Base-by-base conservation (phyloP, 1,284 basidiomycete genomes). In the Papiliotrema flavescens region DNA sequence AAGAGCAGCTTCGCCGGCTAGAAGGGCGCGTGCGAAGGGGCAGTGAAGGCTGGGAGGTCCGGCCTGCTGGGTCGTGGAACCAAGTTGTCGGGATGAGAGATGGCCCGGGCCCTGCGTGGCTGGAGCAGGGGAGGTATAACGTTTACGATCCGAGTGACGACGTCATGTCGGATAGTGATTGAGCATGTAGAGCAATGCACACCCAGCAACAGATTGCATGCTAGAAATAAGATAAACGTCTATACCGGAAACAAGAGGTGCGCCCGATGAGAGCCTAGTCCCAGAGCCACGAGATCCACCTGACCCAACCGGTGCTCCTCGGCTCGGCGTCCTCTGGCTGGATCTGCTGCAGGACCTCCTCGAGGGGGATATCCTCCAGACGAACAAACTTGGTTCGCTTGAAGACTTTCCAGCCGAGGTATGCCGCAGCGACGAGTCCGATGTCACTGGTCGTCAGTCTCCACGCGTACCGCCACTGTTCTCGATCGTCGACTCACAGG, bases 321-420 rank as follows among this genome's bases (percentile, higher is more conserved):
- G 37, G 37, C 23, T 41, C n/a, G 14, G 45, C 56, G 4, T 42
- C 36, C 46, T 54, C 47, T 19, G 58, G 58, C 39, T 53, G 49
- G n/a, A 63, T 59, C 4, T 45, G 53, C 8, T 41, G 42, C 19
- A 66, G 42, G 19, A 63, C 59, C 15, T 54, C 59, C 36, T 57
- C 50, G 6, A 66, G 51, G 11, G 64, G 64, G 14, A 54, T 54
- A 61, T 85, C 79, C 23, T 75, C 64, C 19, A 80, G 75, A 42
- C 71, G 77, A 76, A 82, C 80, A 47, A 80, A 63, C 47, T 78
- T 78, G 4, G 83, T 84, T 62, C 78, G 79, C 75, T 83, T 82
- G 69, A 69, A 60, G 52, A 80, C 44, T 78, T 85, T 82, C 80
- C 83, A 88, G 44, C 77, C 78, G 13, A 83, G 22, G 69, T 80